Conservation (phyloP, 805 yeast genomes). For the Candida oleophila region DNA sequence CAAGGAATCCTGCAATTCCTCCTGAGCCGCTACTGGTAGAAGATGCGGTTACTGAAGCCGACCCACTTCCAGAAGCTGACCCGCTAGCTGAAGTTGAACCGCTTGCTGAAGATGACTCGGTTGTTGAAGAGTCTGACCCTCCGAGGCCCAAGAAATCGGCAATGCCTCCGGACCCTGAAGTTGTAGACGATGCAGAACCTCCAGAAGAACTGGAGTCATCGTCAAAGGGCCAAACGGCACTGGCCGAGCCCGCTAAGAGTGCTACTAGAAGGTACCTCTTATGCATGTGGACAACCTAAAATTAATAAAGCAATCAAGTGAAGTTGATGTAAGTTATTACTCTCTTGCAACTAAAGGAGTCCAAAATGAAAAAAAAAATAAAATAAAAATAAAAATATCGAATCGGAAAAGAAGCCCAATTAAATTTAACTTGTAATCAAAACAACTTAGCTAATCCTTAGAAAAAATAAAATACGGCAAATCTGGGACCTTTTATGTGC, state of each 20-base stretch:
- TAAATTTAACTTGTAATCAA: too few species aligned
- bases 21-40: background rate
- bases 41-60: background rate
- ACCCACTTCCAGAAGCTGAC: too few species aligned
- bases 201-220: background rate
- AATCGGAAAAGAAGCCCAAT: too few species aligned
- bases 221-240: slow-evolving; percentile 1
- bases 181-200: background rate
- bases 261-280: background rate
- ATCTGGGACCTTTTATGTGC: too few species aligned
- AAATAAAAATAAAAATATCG: too few species aligned
- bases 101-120: background rate
- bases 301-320: too few species aligned
- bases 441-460: too few species aligned
- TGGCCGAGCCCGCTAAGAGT: background rate
- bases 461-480: too few species aligned
- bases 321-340: too few species aligned
- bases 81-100: background rate
- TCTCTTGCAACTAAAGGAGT: too few species aligned
- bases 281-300: background rate
- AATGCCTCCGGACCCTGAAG: background rate
- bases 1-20: background rate
- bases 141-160: background rate
- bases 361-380: too few species aligned
- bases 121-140: background rate